Percentiles rank a stretch among this genome's conserved stretches.
These are phyloP conservation scores for California macrophylla DNA, from an alignment of 441 rosid species.

Conservation along the genomic window DNA sequence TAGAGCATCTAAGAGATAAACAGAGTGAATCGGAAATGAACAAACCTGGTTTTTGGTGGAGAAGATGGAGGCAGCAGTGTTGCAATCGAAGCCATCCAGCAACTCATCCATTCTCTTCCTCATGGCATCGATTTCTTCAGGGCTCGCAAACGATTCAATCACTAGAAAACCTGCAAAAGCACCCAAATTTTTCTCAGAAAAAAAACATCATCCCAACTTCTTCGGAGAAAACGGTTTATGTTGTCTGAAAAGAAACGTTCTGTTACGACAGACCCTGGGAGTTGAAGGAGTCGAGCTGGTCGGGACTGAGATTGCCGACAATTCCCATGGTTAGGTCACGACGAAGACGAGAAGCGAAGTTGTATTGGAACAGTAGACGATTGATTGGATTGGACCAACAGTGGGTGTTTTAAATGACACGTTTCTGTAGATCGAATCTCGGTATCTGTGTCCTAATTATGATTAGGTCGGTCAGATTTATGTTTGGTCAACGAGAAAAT, in stretches of 20 bases:
- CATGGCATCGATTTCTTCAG: conserved; percentile 46
- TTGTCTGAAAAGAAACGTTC: background rate
- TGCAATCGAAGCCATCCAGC: conserved; percentile 49
- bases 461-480: background rate
- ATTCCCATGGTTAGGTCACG: conserved; percentile 38
- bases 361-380: background rate
- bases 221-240: background rate
- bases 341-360: background rate
- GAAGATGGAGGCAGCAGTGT: conserved; percentile 57
- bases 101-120: conserved; percentile 59
- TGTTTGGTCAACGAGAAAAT: conserved; percentile 3
- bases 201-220: background rate
- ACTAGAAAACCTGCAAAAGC: conserved; percentile 56
- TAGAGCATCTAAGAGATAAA: background rate
- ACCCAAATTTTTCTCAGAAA: background rate
- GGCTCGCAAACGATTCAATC: conserved; percentile 58
- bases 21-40: background rate
- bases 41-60: conserved; percentile 80
- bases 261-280: conserved; percentile 39
- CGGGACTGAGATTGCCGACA: conserved; percentile 43
- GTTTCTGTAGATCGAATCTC: background rate
- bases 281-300: conserved; percentile 49
- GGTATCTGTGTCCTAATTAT: background rate
- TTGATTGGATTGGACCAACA: background rate
- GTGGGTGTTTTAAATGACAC: background rate